phyloP scores from a whole-genome alignment of 768 basidiomycete genomes.

The Tricholoma saponaceum region DNA sequence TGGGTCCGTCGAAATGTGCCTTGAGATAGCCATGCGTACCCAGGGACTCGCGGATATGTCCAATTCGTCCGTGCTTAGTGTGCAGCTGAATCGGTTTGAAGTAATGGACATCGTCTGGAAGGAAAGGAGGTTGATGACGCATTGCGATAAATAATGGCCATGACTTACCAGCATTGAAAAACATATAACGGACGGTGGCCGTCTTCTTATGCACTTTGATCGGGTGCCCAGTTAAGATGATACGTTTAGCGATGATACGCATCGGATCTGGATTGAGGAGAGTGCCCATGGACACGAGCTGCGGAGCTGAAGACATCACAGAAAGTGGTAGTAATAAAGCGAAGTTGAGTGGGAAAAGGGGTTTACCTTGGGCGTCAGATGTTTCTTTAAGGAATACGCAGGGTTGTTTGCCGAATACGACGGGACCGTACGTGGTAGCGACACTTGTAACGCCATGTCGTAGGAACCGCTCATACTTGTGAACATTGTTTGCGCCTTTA shows the following conservation, averaged over 20 bases:
- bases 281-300: conserved; percentile 86
- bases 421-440: conserved; percentile 86
- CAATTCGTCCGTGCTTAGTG: conserved; percentile 86
- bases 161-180: conserved; percentile 78
- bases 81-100: conserved; percentile 91
- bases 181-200: conserved; percentile 97
- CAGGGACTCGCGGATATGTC: conserved; percentile 88
- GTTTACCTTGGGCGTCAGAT: conserved; percentile 58
- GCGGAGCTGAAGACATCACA: conserved; percentile 46
- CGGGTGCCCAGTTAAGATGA: conserved; percentile 92
- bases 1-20: conserved; percentile 89
- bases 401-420: conserved; percentile 81
- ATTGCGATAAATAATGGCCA: neutral
- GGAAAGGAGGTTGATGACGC: neutral
- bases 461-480: conserved; percentile 92
- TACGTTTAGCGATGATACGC: conserved; percentile 88
- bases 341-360: conserved; percentile 1
- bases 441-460: conserved; percentile 78
- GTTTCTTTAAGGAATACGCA: conserved; percentile 76
- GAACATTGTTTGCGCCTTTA: conserved; percentile 92
- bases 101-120: conserved; percentile 79
- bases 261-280: conserved; percentile 90
- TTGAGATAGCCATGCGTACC: conserved; percentile 99
- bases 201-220: conserved; percentile 97
- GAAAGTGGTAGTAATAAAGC: neutral